These are phyloP conservation scores for Hypoxylon sp. DNA, from an alignment of 2,329 filamentous ascomycete genomes.

Conservation along the genomic window DNA sequence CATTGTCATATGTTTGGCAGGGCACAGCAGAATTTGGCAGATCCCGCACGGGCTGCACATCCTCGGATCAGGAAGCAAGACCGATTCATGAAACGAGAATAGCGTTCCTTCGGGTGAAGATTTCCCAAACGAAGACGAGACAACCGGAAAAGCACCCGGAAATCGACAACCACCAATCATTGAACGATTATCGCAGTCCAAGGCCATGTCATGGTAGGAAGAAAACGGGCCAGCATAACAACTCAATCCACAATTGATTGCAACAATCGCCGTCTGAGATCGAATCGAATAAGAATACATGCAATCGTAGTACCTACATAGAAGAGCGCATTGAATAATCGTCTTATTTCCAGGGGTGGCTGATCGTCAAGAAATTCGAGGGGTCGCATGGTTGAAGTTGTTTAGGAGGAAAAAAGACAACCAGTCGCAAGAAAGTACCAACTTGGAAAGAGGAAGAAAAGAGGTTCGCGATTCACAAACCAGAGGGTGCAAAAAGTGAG, in stretches of 20 bases:
- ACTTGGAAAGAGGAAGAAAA: slow-evolving; percentile 10
- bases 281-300: slow-evolving; percentile 25
- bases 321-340: slow-evolving; percentile 15
- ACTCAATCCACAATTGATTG: slow-evolving; percentile 27
- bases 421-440: slow-evolving; percentile 4
- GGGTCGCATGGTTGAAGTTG: slow-evolving; percentile 2
- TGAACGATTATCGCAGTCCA: slow-evolving; percentile 22
- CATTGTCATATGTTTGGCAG: slow-evolving; percentile 30
- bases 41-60: slow-evolving; percentile 36
- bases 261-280: slow-evolving; percentile 27
- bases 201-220: slow-evolving; percentile 31
- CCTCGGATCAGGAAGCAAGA: slow-evolving; percentile 39
- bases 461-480: slow-evolving; percentile 1
- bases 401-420: slow-evolving; percentile 12
- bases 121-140: slow-evolving; percentile 42
- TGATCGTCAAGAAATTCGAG: slow-evolving; percentile 1
- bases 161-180: slow-evolving; percentile 32
- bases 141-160: slow-evolving; percentile 40
- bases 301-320: slow-evolving; percentile 17
- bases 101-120: slow-evolving; percentile 39
- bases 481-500: slow-evolving; percentile 5
- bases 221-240: slow-evolving; percentile 26
- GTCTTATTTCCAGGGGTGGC: slow-evolving; percentile 5
- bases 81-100: slow-evolving; percentile 41
- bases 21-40: slow-evolving; percentile 30